Percentiles rank a stretch among this genome's conserved stretches.
Evolutionary conservation across 129 eudicot genomes (phyloP).

Genomic region (Tagetes patula): DNA sequence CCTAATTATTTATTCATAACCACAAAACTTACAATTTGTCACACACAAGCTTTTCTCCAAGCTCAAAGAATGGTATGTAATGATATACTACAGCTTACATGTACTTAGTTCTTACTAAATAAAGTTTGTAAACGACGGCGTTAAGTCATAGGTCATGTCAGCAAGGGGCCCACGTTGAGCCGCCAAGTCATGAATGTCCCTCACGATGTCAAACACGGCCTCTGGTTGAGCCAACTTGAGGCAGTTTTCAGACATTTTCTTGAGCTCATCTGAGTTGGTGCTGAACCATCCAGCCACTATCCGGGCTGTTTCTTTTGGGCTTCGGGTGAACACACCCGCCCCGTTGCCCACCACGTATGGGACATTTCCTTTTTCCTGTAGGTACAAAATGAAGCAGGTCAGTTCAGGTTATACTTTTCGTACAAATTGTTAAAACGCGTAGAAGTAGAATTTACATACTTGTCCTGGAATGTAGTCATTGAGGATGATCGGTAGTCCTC

Average conservation of each 20-base stretch:
- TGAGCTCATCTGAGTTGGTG: slow-evolving; percentile 66
- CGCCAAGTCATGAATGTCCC: slow-evolving; percentile 83
- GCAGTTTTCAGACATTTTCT: slow-evolving; percentile 76
- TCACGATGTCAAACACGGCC: slow-evolving; percentile 94
- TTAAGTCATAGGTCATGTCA: slow-evolving; percentile 52
- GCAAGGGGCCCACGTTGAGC: slow-evolving; percentile 79
- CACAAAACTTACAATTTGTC: slow-evolving; percentile 19
- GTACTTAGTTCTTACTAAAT: slow-evolving; percentile 36
- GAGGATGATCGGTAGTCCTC: slow-evolving; percentile 92
- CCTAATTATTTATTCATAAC: not conserved
- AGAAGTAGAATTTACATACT: slow-evolving; percentile 38
- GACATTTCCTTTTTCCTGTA: slow-evolving; percentile 90
- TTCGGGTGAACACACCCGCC: slow-evolving; percentile 88
- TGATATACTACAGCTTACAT: slow-evolving; percentile 22
- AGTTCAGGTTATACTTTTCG: not conserved
- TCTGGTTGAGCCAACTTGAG: slow-evolving; percentile 85
- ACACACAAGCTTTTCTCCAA: slow-evolving; percentile 24
- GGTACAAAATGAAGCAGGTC: not conserved
- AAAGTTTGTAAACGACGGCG: slow-evolving; percentile 72
- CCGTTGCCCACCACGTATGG: slow-evolving; percentile 96
- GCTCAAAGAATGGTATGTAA: slow-evolving; percentile 30
- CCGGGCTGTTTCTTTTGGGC: slow-evolving; percentile 69
- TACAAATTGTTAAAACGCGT: not conserved
- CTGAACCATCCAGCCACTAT: slow-evolving; percentile 94
- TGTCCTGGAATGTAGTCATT: slow-evolving; percentile 95